Percentiles rank a stretch among this genome's conserved stretches.
These are phyloP conservation scores for Discostella pseudostelligera DNA, from an alignment of 108 stramenopile species.

Conservation along the genomic window DNA sequence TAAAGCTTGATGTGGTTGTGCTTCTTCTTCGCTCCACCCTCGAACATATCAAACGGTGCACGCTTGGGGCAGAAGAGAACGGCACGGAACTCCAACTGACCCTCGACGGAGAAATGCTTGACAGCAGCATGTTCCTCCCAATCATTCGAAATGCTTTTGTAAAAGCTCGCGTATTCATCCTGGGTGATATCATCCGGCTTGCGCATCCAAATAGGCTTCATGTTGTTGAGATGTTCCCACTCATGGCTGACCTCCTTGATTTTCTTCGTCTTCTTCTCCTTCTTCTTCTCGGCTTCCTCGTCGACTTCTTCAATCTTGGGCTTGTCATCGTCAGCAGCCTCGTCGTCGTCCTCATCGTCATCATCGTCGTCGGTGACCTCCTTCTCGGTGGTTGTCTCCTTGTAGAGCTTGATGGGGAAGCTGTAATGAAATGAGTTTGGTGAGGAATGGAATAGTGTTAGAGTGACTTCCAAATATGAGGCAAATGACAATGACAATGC, in stretches of 20 bases:
- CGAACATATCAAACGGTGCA: slow-evolving; percentile 99
- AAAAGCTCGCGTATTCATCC: slow-evolving; percentile 99
- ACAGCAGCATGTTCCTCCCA: slow-evolving; percentile 99
- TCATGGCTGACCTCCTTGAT: slow-evolving; percentile 99
- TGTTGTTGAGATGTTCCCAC: slow-evolving; percentile 99
- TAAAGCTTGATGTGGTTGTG: slow-evolving; percentile 99
- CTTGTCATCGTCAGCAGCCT: slow-evolving; percentile 89
- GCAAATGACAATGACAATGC: not conserved
- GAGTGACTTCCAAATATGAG: no score
- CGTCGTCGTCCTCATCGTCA: slow-evolving; percentile 95
- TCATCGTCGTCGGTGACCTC: slow-evolving; percentile 99
- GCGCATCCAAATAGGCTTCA: slow-evolving; percentile 99
- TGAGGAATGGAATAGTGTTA: not conserved
- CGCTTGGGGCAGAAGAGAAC: slow-evolving; percentile 99
- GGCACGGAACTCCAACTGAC: slow-evolving; percentile 99
- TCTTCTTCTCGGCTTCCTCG: slow-evolving; percentile 96
- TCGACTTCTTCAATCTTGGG: slow-evolving; percentile 96
- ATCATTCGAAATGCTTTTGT: slow-evolving; percentile 99
- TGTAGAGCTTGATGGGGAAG: slow-evolving; percentile 99
- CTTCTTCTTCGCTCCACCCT: slow-evolving; percentile 99
- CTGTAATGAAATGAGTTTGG: not conserved
- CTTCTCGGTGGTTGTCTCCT: slow-evolving; percentile 99
- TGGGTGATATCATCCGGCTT: slow-evolving; percentile 99
- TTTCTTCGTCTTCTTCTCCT: slow-evolving; percentile 98
- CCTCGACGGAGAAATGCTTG: slow-evolving; percentile 99